Conservation (phyloP, 148 eudicot genomes). For the Rhododendron ferrugineum region DNA sequence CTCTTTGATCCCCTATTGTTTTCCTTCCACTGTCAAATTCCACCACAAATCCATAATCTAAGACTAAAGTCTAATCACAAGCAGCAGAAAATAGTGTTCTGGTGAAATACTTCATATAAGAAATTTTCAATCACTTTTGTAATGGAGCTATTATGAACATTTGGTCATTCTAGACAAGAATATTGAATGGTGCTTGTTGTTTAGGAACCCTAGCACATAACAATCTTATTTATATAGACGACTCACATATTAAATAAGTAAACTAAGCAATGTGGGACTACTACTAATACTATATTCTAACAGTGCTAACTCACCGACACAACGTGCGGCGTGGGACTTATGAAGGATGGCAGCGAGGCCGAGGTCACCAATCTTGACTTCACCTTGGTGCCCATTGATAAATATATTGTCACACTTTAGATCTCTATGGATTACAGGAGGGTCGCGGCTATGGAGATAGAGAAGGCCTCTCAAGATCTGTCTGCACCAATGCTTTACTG, state of each 20-base stretch:
- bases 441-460: slow-evolving; percentile 46
- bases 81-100: background rate
- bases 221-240: no score
- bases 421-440: slow-evolving; percentile 46
- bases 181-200: background rate
- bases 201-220: no score
- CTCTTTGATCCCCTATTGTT: background rate
- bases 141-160: background rate
- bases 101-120: background rate
- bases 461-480: slow-evolving; percentile 44
- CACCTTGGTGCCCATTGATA: slow-evolving; percentile 46
- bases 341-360: slow-evolving; percentile 48
- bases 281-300: no score
- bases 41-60: background rate
- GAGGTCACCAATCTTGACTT: slow-evolving; percentile 47
- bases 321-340: slow-evolving; percentile 38
- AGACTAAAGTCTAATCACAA: background rate
- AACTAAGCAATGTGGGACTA: no score
- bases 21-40: background rate
- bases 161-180: background rate
- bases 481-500: slow-evolving; percentile 47
- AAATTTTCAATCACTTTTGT: background rate
- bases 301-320: slow-evolving; percentile 37
- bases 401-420: slow-evolving; percentile 48
- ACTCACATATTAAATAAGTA: no score